Evolutionary conservation across 306 rosid genomes (phyloP).

Genomic region (Cicer chorassanicum): DNA sequence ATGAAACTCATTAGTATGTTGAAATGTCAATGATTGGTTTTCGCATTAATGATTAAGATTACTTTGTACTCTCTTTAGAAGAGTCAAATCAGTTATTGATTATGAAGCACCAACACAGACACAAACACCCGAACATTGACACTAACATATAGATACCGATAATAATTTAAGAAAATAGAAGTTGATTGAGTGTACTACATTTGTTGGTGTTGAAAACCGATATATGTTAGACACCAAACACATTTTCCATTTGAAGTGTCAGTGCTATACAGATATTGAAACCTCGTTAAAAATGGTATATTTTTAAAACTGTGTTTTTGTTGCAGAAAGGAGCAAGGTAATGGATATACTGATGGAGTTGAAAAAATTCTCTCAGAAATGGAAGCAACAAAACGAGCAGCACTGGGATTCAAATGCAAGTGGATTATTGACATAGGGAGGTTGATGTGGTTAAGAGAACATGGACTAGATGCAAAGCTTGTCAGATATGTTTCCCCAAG

Average conservation of each 20-base stretch:
- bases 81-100: not conserved
- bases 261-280: too few relatives aligned
- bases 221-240: not conserved
- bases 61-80: not conserved
- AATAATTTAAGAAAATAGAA: too few relatives aligned
- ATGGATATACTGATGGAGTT: constrained; percentile 51
- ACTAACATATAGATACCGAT: too few relatives aligned
- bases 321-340: constrained; percentile 58
- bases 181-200: too few relatives aligned
- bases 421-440: constrained; percentile 90
- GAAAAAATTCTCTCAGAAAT: constrained; percentile 64
- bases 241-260: too few relatives aligned
- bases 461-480: constrained; percentile 68
- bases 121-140: too few relatives aligned
- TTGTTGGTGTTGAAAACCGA: not conserved
- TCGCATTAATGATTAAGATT: not conserved
- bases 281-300: not conserved
- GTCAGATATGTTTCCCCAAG: constrained; percentile 75
- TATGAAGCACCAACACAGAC: too few relatives aligned
- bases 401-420: constrained; percentile 91
- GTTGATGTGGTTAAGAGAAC: constrained; percentile 76
- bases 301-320: constrained; percentile 39
- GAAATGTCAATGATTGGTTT: not conserved
- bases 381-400: constrained; percentile 77
- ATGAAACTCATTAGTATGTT: not conserved